Evolutionary conservation across 257 asterid species (phyloP).

Genomic region (Fraxinus quadrangulata): DNA sequence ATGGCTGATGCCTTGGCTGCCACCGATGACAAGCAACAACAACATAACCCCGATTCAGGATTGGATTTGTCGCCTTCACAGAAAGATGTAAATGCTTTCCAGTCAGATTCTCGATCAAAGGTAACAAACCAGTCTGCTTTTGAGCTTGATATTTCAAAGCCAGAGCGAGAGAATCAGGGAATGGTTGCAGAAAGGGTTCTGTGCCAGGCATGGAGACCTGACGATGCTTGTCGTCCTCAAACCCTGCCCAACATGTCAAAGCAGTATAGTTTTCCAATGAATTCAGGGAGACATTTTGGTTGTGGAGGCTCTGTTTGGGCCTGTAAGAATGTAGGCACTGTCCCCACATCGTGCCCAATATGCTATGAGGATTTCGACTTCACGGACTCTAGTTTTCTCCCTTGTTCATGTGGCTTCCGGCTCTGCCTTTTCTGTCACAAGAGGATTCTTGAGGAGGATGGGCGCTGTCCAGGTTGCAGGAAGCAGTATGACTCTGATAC

Average conservation of each 20-base stretch:
- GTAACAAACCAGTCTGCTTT: constrained; percentile 23
- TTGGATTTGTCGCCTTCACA: constrained; percentile 28
- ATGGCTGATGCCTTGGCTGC: constrained; percentile 95
- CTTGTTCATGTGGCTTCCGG: constrained; percentile 85
- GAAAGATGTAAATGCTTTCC: constrained; percentile 27
- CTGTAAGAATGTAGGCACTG: constrained; percentile 43
- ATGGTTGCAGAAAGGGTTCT: constrained; percentile 30
- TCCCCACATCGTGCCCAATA: constrained; percentile 73
- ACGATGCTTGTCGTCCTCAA: constrained; percentile 81
- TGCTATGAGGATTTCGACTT: constrained; percentile 85
- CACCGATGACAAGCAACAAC: constrained; percentile 49
- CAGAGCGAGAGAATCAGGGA: constrained; percentile 43
- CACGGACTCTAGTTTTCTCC: constrained; percentile 80
- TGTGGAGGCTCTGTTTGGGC: constrained; percentile 60
- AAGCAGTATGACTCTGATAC: constrained; percentile 55
- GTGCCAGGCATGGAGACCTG: constrained; percentile 77
- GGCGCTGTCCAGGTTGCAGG: constrained; percentile 96
- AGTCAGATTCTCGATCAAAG: constrained; percentile 27
- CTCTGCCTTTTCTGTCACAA: constrained; percentile 97
- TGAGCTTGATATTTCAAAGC: constrained; percentile 24
- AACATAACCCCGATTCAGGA: constrained; percentile 28
- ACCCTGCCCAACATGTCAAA: constrained; percentile 77
- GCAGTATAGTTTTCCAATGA: constrained; percentile 62
- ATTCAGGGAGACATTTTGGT: constrained; percentile 51
- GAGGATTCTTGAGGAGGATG: constrained; percentile 87